A percentile compares a stretch with the other conserved stretches of the same genome.
phyloP scores from a whole-genome alignment of 371 early-diverging fungal species.

The Smittium culicis region DNA sequence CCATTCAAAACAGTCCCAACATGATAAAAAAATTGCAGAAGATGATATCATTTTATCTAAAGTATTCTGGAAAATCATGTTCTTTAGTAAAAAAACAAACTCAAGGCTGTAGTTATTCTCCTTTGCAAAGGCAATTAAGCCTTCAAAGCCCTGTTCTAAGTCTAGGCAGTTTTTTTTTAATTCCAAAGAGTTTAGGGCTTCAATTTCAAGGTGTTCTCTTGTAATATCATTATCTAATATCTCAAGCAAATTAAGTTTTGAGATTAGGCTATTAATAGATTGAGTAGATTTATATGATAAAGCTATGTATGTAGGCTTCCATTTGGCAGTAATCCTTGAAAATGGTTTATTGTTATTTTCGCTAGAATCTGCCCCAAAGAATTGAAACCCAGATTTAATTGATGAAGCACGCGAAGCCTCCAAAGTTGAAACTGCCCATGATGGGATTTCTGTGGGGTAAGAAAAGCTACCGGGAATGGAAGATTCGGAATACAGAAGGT shows the following conservation, averaged over 20 bases:
- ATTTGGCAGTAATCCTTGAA: background rate
- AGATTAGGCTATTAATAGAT: background rate
- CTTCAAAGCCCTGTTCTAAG: too few relatives aligned
- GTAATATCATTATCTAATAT: background rate
- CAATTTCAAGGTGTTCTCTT: background rate
- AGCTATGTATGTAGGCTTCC: background rate
- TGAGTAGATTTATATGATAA: background rate
- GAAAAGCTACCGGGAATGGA: background rate
- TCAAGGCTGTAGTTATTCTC: background rate
- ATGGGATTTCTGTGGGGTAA: background rate
- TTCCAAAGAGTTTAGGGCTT: background rate
- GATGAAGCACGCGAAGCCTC: background rate
- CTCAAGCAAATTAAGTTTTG: background rate
- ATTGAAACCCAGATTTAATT: background rate
- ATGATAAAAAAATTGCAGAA: background rate
- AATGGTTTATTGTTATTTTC: background rate
- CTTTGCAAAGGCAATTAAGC: background rate
- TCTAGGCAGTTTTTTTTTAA: too few relatives aligned
- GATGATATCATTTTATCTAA: background rate
- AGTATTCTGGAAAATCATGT: background rate
- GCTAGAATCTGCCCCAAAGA: background rate
- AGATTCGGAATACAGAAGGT: background rate
- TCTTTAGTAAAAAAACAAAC: background rate
- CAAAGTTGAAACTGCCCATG: background rate
- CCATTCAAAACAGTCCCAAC: background rate